A percentile compares a stretch with the other conserved stretches of the same genome.
Conservation (phyloP, 108 stramenopile genomes). For the Cyclotella sp. region DNA sequence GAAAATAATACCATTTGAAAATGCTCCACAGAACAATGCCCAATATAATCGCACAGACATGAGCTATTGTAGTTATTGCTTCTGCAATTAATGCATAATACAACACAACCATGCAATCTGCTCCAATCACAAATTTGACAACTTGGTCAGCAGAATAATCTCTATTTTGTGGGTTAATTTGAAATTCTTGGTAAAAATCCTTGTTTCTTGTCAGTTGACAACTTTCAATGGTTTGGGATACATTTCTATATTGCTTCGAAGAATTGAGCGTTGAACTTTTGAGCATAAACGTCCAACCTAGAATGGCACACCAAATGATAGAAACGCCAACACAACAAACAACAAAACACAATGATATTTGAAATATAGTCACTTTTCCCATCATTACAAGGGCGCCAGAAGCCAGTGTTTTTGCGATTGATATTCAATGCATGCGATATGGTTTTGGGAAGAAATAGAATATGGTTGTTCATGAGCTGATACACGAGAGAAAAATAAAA, state of each 20-base stretch:
- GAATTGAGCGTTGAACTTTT: not conserved
- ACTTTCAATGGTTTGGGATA: not conserved
- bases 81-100: conserved; percentile 52
- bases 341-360: conserved; percentile 54
- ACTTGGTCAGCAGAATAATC: not conserved
- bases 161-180: too few relatives aligned
- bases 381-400: too few relatives aligned
- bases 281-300: conserved; percentile 48
- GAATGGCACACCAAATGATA: conserved; percentile 64
- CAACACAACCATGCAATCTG: conserved; percentile 25
- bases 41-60: conserved; percentile 51
- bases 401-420: too few relatives aligned
- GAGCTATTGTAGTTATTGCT: conserved; percentile 59
- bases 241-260: not conserved
- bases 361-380: conserved; percentile 42
- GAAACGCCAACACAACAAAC: conserved; percentile 61
- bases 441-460: too few relatives aligned
- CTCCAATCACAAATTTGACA: conserved; percentile 5
- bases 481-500: too few relatives aligned
- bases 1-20: not conserved
- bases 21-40: conserved; percentile 31
- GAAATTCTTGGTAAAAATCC: not conserved
- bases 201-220: not conserved
- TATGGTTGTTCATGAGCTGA: too few relatives aligned
- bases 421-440: too few relatives aligned